A percentile compares a stretch with the other conserved stretches of the same genome.
These are phyloP conservation scores for Agrocybe chaxingu DNA, from an alignment of 768 basidiomycete species.

Conservation along the genomic window DNA sequence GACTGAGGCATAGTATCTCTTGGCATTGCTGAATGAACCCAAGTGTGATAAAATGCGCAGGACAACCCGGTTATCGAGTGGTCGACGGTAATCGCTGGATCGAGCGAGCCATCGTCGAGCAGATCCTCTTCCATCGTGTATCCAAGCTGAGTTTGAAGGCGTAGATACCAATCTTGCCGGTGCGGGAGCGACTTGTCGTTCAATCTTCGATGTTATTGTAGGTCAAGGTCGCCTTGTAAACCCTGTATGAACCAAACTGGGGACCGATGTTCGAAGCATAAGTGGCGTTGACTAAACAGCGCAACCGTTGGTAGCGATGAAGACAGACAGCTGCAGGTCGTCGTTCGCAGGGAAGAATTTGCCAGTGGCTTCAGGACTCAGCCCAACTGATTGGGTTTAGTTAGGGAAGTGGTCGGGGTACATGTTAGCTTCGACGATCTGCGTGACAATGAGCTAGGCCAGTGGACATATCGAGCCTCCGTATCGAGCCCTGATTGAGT, in stretches of 20 bases:
- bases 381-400: constrained; percentile 51
- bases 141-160: too few relatives aligned
- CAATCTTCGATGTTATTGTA: too few relatives aligned
- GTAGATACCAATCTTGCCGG: too few relatives aligned
- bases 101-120: too few relatives aligned
- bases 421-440: constrained; percentile 33
- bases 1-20: too few relatives aligned
- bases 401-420: constrained; percentile 41
- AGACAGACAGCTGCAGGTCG: constrained; percentile 42
- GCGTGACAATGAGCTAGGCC: constrained; percentile 45
- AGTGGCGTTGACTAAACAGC: constrained; percentile 42
- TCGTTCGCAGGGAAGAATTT: constrained; percentile 34
- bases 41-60: too few relatives aligned
- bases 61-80: too few relatives aligned
- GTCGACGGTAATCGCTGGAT: too few relatives aligned
- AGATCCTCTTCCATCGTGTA: too few relatives aligned
- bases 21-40: too few relatives aligned
- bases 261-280: constrained; percentile 11
- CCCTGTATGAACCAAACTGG: neutral
- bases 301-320: constrained; percentile 44
- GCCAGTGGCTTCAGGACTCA: constrained; percentile 42
- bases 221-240: too few relatives aligned
- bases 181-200: too few relatives aligned
- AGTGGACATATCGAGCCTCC: constrained; percentile 44
- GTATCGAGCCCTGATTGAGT: constrained; percentile 59